These are phyloP conservation scores for Anthostomella pinea DNA, from an alignment of 2,329 filamentous ascomycete species.

Conservation along the genomic window DNA sequence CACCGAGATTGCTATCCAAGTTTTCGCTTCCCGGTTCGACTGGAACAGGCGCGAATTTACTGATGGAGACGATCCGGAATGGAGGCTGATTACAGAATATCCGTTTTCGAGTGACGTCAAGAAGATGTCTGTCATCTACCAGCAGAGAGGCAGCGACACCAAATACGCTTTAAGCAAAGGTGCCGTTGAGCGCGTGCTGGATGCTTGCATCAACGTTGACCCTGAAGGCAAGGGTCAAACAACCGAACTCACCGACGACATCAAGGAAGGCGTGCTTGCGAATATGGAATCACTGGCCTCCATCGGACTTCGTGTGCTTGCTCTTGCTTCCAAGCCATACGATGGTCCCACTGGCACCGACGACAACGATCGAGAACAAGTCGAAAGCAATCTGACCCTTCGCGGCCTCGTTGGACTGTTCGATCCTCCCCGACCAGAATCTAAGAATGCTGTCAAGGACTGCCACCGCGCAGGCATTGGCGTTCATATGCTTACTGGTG, in stretches of 20 bases:
- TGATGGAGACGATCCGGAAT: slow-evolving; percentile 46
- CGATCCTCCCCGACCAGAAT: slow-evolving; percentile 68
- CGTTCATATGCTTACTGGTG: slow-evolving; percentile 68
- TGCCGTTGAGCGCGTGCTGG: slow-evolving; percentile 65
- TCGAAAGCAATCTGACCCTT: slow-evolving; percentile 62
- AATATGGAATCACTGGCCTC: slow-evolving; percentile 62
- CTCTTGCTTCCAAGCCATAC: slow-evolving; percentile 53
- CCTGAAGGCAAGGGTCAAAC: slow-evolving; percentile 32
- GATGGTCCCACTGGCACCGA: slow-evolving; percentile 41
- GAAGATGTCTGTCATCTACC: slow-evolving; percentile 69
- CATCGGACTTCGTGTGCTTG: slow-evolving; percentile 61
- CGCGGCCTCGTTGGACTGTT: slow-evolving; percentile 68
- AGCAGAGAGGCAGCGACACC: slow-evolving; percentile 34
- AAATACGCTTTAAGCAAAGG: slow-evolving; percentile 53
- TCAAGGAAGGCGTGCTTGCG: slow-evolving; percentile 50
- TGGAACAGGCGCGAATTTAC: slow-evolving; percentile 54
- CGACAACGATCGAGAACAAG: slow-evolving; percentile 47
- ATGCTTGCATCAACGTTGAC: slow-evolving; percentile 51
- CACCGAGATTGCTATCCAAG: slow-evolving; percentile 71
- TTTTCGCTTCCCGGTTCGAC: slow-evolving; percentile 65
- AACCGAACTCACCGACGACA: slow-evolving; percentile 43
- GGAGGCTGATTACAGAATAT: slow-evolving; percentile 61
- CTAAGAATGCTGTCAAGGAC: slow-evolving; percentile 54
- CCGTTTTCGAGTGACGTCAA: slow-evolving; percentile 72
- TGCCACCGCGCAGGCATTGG: slow-evolving; percentile 62